Evolutionary conservation across 768 basidiomycete genomes (phyloP), one percentile per base, ranked within the genome.

Genomic region (Aureoboletus auriporus): DNA sequence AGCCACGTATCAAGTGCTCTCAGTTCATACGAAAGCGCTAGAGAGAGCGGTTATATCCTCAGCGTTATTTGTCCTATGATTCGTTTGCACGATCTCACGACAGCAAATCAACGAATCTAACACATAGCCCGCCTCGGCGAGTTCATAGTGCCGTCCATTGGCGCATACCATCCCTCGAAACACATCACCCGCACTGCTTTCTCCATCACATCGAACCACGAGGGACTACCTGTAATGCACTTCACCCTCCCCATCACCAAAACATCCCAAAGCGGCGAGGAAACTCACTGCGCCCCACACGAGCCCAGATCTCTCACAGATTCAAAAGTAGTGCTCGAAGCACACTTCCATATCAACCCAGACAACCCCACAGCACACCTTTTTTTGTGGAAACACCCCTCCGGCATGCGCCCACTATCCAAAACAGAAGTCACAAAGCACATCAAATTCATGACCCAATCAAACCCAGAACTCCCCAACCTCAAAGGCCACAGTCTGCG

Each of bases 101-200:
- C n/a, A n/a, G n/a, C n/a, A n/a, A n/a, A n/a, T n/a, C n/a, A n/a
- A n/a, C n/a, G n/a, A n/a, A n/a, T n/a, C n/a, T n/a, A n/a, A n/a
- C n/a, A n/a, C 0, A 59, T 66, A 0, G 62, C 69, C 0, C 31
- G 68, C 0, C 45, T 71, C 0, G 73, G 74, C 0, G 74, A 55
- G 34, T 51, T 51, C 42, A 52, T 34, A 1, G 27, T 47, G 12
- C 39, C 44, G 0, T 11, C 44, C 7, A 45, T 46, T 6, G 38
- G 17, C 3, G 49, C 27, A 16, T 47, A 12, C 12, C 4, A 16
- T 36, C 36, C 39, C 0, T 2, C 20, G 0, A 35, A 37, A 38
- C 48, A 40, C 27, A 35, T 46, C 3, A 11, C 36, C 2, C 6
- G 34, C 0, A 1, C 23, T 2, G n/a, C 20, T 4, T 1, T 30